These are phyloP conservation scores for Plasmodium billcollinsi DNA, from an alignment of 169 alveolate species.

Conservation along the genomic window DNA sequence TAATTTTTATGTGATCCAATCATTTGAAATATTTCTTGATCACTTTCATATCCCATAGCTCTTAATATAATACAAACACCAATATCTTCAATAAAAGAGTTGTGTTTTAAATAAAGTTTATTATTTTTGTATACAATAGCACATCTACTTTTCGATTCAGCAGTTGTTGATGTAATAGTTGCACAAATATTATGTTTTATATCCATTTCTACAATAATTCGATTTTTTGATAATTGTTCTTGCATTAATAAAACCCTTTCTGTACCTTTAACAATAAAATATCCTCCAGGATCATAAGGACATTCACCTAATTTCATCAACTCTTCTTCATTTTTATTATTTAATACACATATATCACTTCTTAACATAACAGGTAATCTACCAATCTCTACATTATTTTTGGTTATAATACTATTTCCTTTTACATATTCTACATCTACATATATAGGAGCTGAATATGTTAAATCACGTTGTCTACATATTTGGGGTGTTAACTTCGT, in stretches of 20 bases:
- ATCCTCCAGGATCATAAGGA: slow-evolving; percentile 99
- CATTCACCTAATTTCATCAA: slow-evolving; percentile 89
- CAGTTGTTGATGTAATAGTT: slow-evolving; percentile 97
- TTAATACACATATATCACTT: slow-evolving; percentile 91
- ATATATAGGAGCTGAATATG: slow-evolving; percentile 98
- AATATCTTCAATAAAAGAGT: slow-evolving; percentile 96
- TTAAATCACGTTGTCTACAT: slow-evolving; percentile 97
- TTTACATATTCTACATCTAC: slow-evolving; percentile 96
- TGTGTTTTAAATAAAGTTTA: slow-evolving; percentile 95
- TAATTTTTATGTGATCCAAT: slow-evolving; percentile 91
- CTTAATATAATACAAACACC: slow-evolving; percentile 97
- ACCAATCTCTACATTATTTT: slow-evolving; percentile 93
- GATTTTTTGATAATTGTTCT: slow-evolving; percentile 97
- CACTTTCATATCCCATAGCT: slow-evolving; percentile 98
- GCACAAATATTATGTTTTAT: slow-evolving; percentile 95
- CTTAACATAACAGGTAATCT: slow-evolving; percentile 98
- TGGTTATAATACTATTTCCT: slow-evolving; percentile 91
- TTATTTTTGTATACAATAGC: slow-evolving; percentile 94
- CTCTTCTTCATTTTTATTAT: slow-evolving; percentile 76
- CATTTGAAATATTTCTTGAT: slow-evolving; percentile 98
- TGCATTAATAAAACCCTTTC: slow-evolving; percentile 99
- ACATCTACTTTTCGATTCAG: slow-evolving; percentile 98
- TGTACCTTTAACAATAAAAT: slow-evolving; percentile 98
- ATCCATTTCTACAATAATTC: slow-evolving; percentile 99
- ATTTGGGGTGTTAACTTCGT: slow-evolving; percentile 94